Base-by-base conservation (phyloP, 176 grass and related monocot genomes). In the Chrysopogon serrulatus region DNA sequence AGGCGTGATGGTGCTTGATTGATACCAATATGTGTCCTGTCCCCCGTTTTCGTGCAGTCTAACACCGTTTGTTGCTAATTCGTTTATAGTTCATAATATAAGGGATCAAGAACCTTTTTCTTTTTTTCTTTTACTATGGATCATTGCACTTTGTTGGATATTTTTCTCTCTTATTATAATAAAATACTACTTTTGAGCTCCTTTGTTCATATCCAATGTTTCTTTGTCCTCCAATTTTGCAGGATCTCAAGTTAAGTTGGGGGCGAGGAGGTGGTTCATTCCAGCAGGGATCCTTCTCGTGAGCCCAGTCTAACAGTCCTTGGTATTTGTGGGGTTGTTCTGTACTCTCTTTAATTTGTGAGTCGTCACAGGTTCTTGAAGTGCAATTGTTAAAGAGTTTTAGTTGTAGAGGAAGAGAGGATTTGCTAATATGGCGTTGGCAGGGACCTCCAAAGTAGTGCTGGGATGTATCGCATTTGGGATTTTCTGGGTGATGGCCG, bases 401-500 rank as follows among this genome's bases (percentile, higher is more conserved):
- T 83, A 77, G 86, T 40, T 63, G 69, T 77, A 82, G 79, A 63
- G 73, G 79, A 76, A 68, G 85, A 82, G 37, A 82, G 85, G 73
- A 61, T 77, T 79, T 65, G 80, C 86, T 82, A 88, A 83, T 2
- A 94, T 92, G 90, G 87, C 64, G 60, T 79, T 95, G 56, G 90
- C 90, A 30, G 62, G 82, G n/a, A 92, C 85, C 19, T 82, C 83
- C 10, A 95, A 92, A 81, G 90, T 95, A 84, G 90, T 90, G 69
- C 83, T 95, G 76, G 93, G 93, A 87, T 90, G 90, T 43, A 74
- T 95, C 32, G 93, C 93, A 32, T 95, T 95, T 70, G 74, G 82
- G 69, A 88, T 92, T 81, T 95, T 95, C 90, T 95, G 93, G 93
- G 87, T 95, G 62, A n/a, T 95, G 57, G 93, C 93, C 18, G 93